Conservation (phyloP, 257 asterid species). For the Solanum bulbocastanum region DNA sequence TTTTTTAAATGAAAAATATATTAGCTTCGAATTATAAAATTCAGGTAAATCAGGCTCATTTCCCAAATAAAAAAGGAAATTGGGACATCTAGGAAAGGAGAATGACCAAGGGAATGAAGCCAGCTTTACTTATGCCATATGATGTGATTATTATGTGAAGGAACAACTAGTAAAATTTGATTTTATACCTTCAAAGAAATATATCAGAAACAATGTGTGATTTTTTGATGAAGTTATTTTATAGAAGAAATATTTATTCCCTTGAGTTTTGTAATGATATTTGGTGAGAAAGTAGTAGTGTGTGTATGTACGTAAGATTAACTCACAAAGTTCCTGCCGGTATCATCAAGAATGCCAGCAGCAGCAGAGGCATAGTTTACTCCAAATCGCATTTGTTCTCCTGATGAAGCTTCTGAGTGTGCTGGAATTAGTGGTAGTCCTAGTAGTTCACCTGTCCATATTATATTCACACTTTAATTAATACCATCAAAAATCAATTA, state of each 20-base stretch:
- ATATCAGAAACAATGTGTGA: background rate
- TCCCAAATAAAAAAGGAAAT: background rate
- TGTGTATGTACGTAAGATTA: background rate
- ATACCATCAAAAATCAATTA: background rate
- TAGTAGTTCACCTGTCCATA: constrained; percentile 4
- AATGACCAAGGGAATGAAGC: background rate
- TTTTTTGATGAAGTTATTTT: background rate
- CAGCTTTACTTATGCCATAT: background rate
- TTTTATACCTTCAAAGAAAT: background rate
- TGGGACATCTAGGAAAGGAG: background rate
- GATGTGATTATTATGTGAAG: background rate
- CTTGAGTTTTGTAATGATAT: too few relatives aligned
- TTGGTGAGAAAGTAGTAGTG: too few relatives aligned
- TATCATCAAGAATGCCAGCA: constrained; percentile 23
- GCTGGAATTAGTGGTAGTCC: constrained; percentile 25
- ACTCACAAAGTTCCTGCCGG: constrained; percentile 13
- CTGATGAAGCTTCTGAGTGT: constrained; percentile 1
- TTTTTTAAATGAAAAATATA: too few relatives aligned
- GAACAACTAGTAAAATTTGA: background rate
- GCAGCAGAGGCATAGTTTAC: constrained; percentile 35
- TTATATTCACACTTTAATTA: background rate
- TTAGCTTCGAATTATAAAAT: background rate
- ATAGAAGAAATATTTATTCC: background rate
- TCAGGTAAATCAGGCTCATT: background rate
- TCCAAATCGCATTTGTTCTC: constrained; percentile 8